These are phyloP conservation scores for Alternaria conjuncta DNA, from an alignment of 2,329 filamentous ascomycete genomes.

Conservation along the genomic window DNA sequence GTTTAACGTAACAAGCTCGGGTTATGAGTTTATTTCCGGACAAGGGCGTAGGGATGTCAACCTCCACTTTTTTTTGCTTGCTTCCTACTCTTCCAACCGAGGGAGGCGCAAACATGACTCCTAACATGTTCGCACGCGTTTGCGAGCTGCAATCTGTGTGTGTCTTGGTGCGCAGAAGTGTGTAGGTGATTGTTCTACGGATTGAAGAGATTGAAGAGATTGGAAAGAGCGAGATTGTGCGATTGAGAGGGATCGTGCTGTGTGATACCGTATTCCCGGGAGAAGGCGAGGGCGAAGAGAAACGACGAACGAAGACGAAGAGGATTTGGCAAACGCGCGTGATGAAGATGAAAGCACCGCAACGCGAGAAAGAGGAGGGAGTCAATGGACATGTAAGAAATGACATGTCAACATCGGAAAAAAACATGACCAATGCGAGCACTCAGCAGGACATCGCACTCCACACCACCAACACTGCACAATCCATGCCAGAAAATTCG, in stretches of 20 bases:
- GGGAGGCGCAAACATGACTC: neutral
- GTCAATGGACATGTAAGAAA: neutral
- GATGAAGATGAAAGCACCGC: neutral
- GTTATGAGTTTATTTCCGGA: constrained; percentile 27
- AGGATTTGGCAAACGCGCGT: neutral
- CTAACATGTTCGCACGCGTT: neutral
- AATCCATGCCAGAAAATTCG: neutral
- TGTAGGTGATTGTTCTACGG: neutral
- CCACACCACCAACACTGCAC: neutral
- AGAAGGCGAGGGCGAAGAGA: neutral
- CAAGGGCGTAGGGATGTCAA: neutral
- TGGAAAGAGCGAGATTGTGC: neutral
- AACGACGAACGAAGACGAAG: neutral
- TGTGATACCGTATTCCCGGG: neutral
- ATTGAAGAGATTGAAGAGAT: no score
- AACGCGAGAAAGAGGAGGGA: constrained; percentile 7
- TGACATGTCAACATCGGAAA: neutral
- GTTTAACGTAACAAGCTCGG: constrained; percentile 18
- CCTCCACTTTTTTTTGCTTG: constrained; percentile 10
- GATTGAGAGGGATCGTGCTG: neutral
- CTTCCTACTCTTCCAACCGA: neutral
- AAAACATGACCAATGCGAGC: neutral
- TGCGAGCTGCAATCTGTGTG: neutral
- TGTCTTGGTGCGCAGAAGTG: neutral
- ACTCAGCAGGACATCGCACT: neutral